phyloP scores from a whole-genome alignment of 139 green algal species.

The Yamagishiella unicocca region DNA sequence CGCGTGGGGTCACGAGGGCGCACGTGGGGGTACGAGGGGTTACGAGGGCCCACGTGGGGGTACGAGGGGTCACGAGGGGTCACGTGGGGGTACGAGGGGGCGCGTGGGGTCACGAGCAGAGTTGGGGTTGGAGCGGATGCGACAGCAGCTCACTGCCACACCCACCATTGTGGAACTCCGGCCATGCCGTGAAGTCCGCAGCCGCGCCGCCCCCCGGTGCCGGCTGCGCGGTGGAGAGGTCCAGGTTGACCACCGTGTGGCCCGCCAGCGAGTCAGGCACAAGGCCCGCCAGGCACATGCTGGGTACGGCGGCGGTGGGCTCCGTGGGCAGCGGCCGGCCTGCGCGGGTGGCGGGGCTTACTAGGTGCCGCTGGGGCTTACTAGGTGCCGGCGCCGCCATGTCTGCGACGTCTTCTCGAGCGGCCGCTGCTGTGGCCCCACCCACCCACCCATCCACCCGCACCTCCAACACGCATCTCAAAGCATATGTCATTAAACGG shows the following conservation, averaged over 20 bases:
- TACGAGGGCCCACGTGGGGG: not conserved
- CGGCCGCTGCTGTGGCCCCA: too few species aligned
- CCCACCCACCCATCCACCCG: too few species aligned
- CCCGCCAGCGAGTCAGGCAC: slow-evolving; percentile 42
- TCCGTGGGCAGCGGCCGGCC: slow-evolving; percentile 81
- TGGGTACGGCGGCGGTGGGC: slow-evolving; percentile 58
- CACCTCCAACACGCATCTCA: too few species aligned
- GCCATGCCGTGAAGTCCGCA: slow-evolving; percentile 88
- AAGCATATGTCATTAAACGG: too few species aligned
- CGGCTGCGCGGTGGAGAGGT: slow-evolving; percentile 69
- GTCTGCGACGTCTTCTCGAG: too few species aligned
- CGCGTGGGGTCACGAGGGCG: not conserved
- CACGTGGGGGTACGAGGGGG: not conserved
- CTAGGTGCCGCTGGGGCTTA: too few species aligned
- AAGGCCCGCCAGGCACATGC: slow-evolving; percentile 79
- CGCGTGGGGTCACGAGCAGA: not conserved
- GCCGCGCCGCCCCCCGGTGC: slow-evolving; percentile 71
- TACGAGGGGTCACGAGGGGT: not conserved
- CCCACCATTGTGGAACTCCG: slow-evolving; percentile 98
- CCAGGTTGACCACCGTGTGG: slow-evolving; percentile 83
- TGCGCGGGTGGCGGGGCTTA: not conserved
- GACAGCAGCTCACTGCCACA: slow-evolving; percentile 75
- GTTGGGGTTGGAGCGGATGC: too few species aligned
- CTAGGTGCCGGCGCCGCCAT: too few species aligned
- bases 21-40: not conserved